Percentiles rank a stretch among this genome's conserved stretches.
Conservation (phyloP, 257 asterid genomes). For the Primulina eburnea region DNA sequence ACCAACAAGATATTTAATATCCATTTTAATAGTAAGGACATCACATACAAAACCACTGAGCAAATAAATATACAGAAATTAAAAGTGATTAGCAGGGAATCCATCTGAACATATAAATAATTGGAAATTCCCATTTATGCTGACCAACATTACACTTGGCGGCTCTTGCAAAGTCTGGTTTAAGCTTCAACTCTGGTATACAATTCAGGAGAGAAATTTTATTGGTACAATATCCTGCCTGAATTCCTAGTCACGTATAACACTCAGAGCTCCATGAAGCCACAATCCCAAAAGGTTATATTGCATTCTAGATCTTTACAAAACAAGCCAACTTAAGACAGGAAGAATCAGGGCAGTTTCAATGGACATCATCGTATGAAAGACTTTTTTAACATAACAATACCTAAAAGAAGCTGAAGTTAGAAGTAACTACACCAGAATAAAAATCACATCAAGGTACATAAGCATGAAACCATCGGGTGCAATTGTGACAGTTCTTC, state of each 20-base stretch:
- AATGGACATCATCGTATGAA: not conserved
- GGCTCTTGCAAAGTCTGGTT: not conserved
- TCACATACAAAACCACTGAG: not conserved
- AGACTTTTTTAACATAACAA: not conserved
- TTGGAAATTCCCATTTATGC: slow-evolving; percentile 3
- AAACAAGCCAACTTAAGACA: not conserved
- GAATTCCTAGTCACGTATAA: not conserved
- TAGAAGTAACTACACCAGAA: slow-evolving; percentile 1
- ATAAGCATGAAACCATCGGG: slow-evolving; percentile 9
- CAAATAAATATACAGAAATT: not conserved
- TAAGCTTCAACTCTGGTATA: not conserved
- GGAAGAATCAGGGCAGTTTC: not conserved
- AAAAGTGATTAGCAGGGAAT: slow-evolving; percentile 5
- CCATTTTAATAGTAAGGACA: slow-evolving; percentile 5
- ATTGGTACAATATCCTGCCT: not conserved
- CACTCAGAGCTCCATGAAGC: not conserved
- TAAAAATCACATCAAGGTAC: not conserved
- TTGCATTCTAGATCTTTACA: not conserved
- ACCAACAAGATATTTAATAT: slow-evolving; percentile 5
- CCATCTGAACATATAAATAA: not conserved
- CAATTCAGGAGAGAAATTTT: too few relatives aligned
- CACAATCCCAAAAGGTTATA: not conserved
- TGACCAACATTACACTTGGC: not conserved
- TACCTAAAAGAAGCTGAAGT: slow-evolving; percentile 10
- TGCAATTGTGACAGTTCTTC: not conserved